These are phyloP conservation scores for Leccinum uliginosum DNA, from an alignment of 768 basidiomycete genomes.

Conservation along the genomic window DNA sequence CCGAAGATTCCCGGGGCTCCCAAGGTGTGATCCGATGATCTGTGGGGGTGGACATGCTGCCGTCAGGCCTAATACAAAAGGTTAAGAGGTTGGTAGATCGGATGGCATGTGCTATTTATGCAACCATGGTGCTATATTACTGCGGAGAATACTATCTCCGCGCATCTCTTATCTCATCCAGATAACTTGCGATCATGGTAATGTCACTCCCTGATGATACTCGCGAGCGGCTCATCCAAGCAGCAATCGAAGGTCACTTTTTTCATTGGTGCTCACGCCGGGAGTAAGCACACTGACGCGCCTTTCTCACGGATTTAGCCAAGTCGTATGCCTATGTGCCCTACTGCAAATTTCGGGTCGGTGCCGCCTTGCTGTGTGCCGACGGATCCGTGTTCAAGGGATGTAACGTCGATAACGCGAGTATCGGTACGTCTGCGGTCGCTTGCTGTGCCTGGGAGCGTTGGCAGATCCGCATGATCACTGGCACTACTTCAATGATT, in stretches of 20 bases:
- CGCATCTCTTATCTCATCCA: background rate
- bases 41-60: background rate
- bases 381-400: conserved; percentile 77
- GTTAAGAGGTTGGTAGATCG: background rate
- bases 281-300: background rate
- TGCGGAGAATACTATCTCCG: background rate
- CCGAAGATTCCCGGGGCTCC: conserved; percentile 27
- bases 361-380: conserved; percentile 73
- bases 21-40: background rate
- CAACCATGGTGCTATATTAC: background rate
- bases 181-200: background rate
- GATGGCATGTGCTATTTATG: background rate
- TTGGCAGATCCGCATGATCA: background rate
- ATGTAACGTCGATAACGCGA: conserved; percentile 92
- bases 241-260: conserved; percentile 33
- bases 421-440: conserved; percentile 63
- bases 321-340: conserved; percentile 72
- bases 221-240: conserved; percentile 47
- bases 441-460: background rate
- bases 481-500: too few relatives aligned
- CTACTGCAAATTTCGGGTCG: conserved; percentile 94
- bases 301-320: conserved; percentile 36
- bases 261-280: background rate
- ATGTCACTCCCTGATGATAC: conserved; percentile 38
- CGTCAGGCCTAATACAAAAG: background rate